Base-by-base conservation (phyloP, 306 rosid species). In the Corylus heterophylla region DNA sequence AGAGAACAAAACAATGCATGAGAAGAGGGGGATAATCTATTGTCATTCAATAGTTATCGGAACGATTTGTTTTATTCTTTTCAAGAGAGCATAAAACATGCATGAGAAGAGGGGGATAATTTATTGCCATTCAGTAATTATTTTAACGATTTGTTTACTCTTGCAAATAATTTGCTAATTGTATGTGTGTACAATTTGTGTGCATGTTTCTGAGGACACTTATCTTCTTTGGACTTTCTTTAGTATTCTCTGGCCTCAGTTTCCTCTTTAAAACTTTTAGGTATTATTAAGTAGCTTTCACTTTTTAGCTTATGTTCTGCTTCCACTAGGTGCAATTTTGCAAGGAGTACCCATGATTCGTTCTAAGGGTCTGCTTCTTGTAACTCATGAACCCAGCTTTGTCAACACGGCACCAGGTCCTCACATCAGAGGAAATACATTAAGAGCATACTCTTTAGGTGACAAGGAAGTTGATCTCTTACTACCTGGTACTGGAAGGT, bases 401-500 rank as follows among this genome's bases (percentile, higher is more conserved):
- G 92, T 87, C 73, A 90, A 83, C 81, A 82, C 90, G 1, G 78
- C 91, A 17, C 98, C 97, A 25, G 99, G 99, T 86, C 92, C 99
- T 68, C 99, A 95, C 89, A 90, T 91, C 76, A 85, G 99, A 88
- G 99, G 99, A 76, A 84, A 80, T 56, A 83, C 91, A 5, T 85
- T 95, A 84, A 93, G 91, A 81, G 94, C 97, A 63, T 91, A 71
- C 86, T 91, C 99, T 75, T 85, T 93, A 9, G 99, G 99, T 67
- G 95, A 93, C 86, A 88, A 82, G 82, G 97, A 93, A 88, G 99
- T 82, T 52, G 98, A 95, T 89, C 92, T 95, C 68, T 85, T 93
- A 54, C 89, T 95, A 54, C 99, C 98, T 51, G 99, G 98, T 42
- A 95, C 93, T 27, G 99, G 89, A 83, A 95, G 99, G 98, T 95